Evolutionary conservation across 2,329 filamentous ascomycete species (phyloP), one percentile per base, ranked within the genome.

Genomic region (Fusarium sp.): DNA sequence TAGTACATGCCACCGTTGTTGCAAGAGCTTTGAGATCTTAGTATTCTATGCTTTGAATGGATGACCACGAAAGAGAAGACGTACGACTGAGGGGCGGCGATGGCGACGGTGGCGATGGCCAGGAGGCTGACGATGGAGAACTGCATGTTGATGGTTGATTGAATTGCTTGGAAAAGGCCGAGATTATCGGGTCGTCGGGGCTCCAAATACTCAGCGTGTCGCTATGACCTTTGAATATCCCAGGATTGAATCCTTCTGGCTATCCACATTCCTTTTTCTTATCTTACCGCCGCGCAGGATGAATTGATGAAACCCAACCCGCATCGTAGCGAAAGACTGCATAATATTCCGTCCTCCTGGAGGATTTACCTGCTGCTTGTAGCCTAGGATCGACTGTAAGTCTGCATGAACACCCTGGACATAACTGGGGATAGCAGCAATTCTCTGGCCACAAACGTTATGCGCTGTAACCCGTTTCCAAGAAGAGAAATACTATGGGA

Each of bases 81-180:
- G 14, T 61, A 63, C 60, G 57, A 6, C 31, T 63, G 42, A 13
- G 69, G 71, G 2, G 41, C 36, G 23, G 56, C 56, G 5, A 58
- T 21, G 17, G 21, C 31, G 11, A 39, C 27, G 11, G 58, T 53
- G 39, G 58, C 58, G 3, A 60, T 39, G 2, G 55, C 58, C 21
- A 60, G 11, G n/a, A 60, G 43, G 27, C 39, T 45, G 15, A 60
- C 20, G 9, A 60, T 45, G 10, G 55, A 60, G 33, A 60, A 53
- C 9, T 60, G 55, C 45, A 60, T 60, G 40, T 40, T 53, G 20
- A n/a, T 48, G 4, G 18, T 15, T 18, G 15, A 15, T 31, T 25
- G 13, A 14, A 3, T 9, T 21, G 9, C 8, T 7, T 25, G 2
- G 2, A 21, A 23, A 4, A n/a, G 0, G 18, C 1, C 10, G 1